Evolutionary conservation across 495 filamentous ascomycete genomes (phyloP), one percentile per base, ranked within the genome.

Genomic region (Rhizodiscina lignyota): DNA sequence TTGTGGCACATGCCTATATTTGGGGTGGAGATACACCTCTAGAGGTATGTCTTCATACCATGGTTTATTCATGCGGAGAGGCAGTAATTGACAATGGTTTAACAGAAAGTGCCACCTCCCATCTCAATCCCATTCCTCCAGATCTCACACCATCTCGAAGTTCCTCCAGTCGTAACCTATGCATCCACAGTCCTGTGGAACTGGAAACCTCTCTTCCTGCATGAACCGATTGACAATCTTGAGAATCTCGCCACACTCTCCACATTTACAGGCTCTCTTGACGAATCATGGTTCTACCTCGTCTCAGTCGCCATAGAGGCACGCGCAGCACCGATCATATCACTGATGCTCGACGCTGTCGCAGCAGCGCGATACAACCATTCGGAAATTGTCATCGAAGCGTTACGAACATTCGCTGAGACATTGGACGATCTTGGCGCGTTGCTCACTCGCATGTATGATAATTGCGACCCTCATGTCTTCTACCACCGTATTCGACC

Each of bases 281-380:
- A 99, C 52, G 89, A 99, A 52, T 89, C 91, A 44, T 96, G 89
- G 89, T 99, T 99, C 52, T 94, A 93, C 51, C 64, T 96, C 5
- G 69, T 94, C 29, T 94, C 86, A 0, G 79, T 94, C 11, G 89
- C 87, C 42, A 94, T 97, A 44, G 89, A 97, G 59, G 86, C 89
- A 30, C 73, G 84, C 21, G 87, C 83, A 18, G 89, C 72, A 0
- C 83, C 86, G n/a, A 78, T 83, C 29, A 72, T 96, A 23, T 76
- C 84, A 0, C 56, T 91, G 18, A 91, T 94, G 79, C 64, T 96
- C 18, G 64, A 73, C 22, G 91, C 89, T 5, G 89, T 99, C 33
- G 56, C 65, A 24, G 87, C 87, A 17, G 91, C 83, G 8, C 72
- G 83, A 4, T 49, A 59, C 32, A 70, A 72, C 41, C 75, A 96